Evolutionary conservation across 208 protist genomes (phyloP).

Genomic region (Acanthamoeba lenticulata): DNA sequence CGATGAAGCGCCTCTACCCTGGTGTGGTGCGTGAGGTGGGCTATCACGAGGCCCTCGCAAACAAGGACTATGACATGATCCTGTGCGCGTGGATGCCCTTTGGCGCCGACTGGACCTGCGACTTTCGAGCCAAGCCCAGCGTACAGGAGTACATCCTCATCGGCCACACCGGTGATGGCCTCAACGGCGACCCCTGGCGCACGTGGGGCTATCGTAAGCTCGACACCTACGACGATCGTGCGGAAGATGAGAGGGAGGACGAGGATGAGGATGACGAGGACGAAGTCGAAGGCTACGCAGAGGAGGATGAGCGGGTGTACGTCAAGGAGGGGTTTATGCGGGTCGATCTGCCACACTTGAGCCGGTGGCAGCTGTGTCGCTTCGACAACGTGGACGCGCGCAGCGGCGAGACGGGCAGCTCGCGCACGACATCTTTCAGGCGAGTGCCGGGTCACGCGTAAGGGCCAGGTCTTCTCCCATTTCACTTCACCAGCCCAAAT

Average conservation of each 20-base stretch:
- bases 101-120: neutral
- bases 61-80: neutral
- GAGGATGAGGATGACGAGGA: neutral
- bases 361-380: conserved; percentile 13
- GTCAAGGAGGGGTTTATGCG: neutral
- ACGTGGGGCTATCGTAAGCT: conserved; percentile 29
- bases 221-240: neutral
- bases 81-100: conserved; percentile 44
- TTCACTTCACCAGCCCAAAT: too few relatives aligned
- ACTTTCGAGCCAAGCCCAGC: neutral
- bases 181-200: neutral
- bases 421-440: conserved; percentile 10
- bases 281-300: neutral
- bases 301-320: neutral
- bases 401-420: neutral
- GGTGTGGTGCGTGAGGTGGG: neutral
- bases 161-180: neutral
- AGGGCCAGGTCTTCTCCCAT: too few relatives aligned
- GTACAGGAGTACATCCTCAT: conserved; percentile 24
- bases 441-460: too few relatives aligned
- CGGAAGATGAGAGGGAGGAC: neutral
- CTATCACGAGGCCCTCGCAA: neutral
- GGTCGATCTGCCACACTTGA: neutral
- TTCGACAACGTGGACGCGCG: neutral
- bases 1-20: conserved; percentile 7